Conservation (phyloP, 306 rosid genomes). For the Abrus pulchellus region DNA sequence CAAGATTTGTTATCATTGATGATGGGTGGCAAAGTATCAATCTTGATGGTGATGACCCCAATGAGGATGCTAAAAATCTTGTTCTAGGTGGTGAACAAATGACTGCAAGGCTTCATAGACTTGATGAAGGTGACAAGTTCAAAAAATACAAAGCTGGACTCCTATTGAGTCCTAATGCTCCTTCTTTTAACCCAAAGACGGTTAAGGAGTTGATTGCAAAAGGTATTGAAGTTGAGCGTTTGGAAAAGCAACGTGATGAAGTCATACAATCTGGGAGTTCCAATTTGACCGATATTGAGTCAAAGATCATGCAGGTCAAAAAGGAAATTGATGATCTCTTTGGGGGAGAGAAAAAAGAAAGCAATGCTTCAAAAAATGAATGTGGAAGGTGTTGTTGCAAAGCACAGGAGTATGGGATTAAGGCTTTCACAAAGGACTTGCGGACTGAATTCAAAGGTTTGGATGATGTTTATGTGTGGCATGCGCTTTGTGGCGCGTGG, state of each 20-base stretch:
- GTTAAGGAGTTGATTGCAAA: constrained; percentile 60
- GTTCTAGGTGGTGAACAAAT: constrained; percentile 81
- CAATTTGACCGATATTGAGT: constrained; percentile 51
- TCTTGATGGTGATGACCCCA: constrained; percentile 64
- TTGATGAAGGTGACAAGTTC: constrained; percentile 78
- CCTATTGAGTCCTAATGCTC: constrained; percentile 63
- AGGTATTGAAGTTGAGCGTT: constrained; percentile 71
- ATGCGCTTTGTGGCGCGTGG: constrained; percentile 92
- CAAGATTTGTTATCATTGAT: constrained; percentile 80
- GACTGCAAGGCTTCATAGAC: constrained; percentile 75
- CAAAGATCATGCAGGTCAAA: constrained; percentile 54
- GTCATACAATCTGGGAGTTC: constrained; percentile 50
- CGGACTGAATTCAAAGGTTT: constrained; percentile 70
- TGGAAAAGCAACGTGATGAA: constrained; percentile 54
- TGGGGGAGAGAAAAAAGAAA: constrained; percentile 53
- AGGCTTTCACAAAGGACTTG: constrained; percentile 82
- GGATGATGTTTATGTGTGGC: constrained; percentile 90
- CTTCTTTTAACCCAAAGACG: constrained; percentile 68
- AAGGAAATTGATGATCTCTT: constrained; percentile 67
- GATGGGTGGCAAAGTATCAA: constrained; percentile 96
- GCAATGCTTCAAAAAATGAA: constrained; percentile 11
- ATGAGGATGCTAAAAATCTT: constrained; percentile 67
- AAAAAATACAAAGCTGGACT: constrained; percentile 68
- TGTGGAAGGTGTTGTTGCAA: constrained; percentile 38
- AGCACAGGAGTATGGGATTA: constrained; percentile 61